Conservation (phyloP, 1,284 basidiomycete genomes). For the Sporisorium graminicola region DNA sequence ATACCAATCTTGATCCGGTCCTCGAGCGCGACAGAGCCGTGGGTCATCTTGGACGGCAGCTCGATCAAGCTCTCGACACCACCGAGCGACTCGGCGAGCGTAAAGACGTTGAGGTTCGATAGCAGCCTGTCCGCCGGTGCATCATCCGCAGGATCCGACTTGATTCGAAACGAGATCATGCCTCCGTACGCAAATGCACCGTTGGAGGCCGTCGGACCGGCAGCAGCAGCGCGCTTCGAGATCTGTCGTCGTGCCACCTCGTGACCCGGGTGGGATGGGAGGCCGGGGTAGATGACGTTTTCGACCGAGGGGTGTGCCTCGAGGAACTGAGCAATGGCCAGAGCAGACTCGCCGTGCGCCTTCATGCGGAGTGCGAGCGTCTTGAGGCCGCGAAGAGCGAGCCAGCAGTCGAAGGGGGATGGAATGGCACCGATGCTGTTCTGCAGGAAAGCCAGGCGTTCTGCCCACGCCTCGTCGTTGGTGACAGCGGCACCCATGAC, state of each 20-base stretch:
- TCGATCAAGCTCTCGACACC: conserved; percentile 92
- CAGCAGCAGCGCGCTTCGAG: conserved; percentile 53
- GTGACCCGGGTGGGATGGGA: conserved; percentile 60
- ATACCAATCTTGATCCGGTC: conserved; percentile 73
- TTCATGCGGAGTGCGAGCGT: conserved; percentile 79
- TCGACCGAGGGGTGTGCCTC: conserved; percentile 75
- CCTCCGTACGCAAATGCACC: conserved; percentile 69
- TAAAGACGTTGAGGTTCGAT: conserved; percentile 78
- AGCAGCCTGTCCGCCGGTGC: conserved; percentile 79
- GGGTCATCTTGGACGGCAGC: conserved; percentile 71
- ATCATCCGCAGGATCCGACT: conserved; percentile 52
- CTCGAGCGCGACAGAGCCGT: conserved; percentile 79
- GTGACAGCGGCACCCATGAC: conserved; percentile 64
- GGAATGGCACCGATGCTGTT: conserved; percentile 91
- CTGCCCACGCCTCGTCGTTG: conserved; percentile 56
- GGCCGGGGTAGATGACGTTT: conserved; percentile 87
- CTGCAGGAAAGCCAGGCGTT: conserved; percentile 80
- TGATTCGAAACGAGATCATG: conserved; percentile 72
- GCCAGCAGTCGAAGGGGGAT: conserved; percentile 89
- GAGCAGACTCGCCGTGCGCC: conserved; percentile 85
- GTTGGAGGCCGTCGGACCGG: conserved; percentile 13
- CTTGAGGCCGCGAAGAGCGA: conserved; percentile 90
- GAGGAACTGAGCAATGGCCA: conserved; percentile 80
- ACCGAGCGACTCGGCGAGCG: conserved; percentile 88
- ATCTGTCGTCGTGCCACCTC: conserved; percentile 57